Evolutionary conservation across 2,329 filamentous ascomycete species (phyloP), one percentile per base, ranked within the genome.

Genomic region (Lasiodiplodia hormozganensis): DNA sequence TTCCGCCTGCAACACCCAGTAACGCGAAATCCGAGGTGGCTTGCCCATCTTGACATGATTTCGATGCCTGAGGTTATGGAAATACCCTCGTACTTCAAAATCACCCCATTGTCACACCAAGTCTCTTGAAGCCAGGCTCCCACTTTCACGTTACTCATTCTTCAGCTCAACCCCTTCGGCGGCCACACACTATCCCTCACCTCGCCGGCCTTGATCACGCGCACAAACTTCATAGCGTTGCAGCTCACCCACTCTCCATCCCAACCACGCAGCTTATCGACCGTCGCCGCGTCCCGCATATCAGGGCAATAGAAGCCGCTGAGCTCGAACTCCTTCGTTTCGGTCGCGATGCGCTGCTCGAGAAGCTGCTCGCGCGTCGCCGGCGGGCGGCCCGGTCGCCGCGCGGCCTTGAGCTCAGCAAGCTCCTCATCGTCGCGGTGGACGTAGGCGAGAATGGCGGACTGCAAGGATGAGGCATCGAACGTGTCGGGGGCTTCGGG

Each of bases 271-370:
- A 98, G 80, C 72, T 87, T 85, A 68, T 85, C 80, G 64, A 92
- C 81, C 72, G 90, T 93, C 58, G 89, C 86, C 51, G 85, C 83
- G 52, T 89, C 86, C 67, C 88, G 87, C 66, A 97, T 82, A 76
- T 97, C 92, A 0, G 95, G 94, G 51, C 96, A 79, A 93, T 92
- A 91, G 76, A 97, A 96, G 0, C 96, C 96, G 65, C 89, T 34
- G 31, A 2, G 89, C 71, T 90, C 87, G 72, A 92, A 92, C 82
- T 99, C 96, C 73, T 91, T 91, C 75, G 90, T 85, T 71, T 97
- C 91, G 1, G 82, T 82, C 16, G 87, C 85, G 67, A 92, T 89
- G 71, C 89, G 90, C 74, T 92, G 85, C 77, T 89, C 90, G 49
- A 98, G 83, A 23, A 92, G 82, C 72, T 94, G 92, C 78, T 97